phyloP scores from a whole-genome alignment of 192 early-diverging fungal genomes.

The Podila verticillata region DNA sequence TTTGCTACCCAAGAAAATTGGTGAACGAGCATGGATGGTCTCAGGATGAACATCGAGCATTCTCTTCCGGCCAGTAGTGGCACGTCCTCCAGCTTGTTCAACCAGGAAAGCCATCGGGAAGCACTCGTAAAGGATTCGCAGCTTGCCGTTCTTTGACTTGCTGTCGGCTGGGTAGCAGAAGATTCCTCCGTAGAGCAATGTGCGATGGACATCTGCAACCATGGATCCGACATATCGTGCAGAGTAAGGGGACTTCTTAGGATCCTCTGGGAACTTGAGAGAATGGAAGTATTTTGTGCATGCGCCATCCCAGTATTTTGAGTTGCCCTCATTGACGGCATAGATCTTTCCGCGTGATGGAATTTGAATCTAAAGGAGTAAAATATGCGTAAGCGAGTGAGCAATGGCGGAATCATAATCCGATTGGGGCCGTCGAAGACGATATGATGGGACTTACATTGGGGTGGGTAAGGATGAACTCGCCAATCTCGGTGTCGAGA shows the following conservation, averaged over 20 bases:
- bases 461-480: conserved; percentile 98
- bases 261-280: conserved; percentile 86
- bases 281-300: conserved; percentile 89
- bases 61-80: conserved; percentile 82
- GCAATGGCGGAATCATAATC: not conserved
- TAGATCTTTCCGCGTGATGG: conserved; percentile 93
- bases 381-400: not conserved
- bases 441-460: conserved; percentile 62
- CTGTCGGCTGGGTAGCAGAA: conserved; percentile 87
- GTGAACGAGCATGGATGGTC: conserved; percentile 89
- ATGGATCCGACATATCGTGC: conserved; percentile 98
- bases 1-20: conserved; percentile 90
- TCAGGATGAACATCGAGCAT: conserved; percentile 90
- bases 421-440: not conserved
- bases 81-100: conserved; percentile 96
- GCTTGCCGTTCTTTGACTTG: conserved; percentile 88
- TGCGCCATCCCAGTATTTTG: conserved; percentile 88
- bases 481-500: conserved; percentile 93
- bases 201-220: conserved; percentile 98
- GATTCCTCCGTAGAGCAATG: conserved; percentile 90
- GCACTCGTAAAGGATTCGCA: conserved; percentile 96
- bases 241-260: conserved; percentile 82
- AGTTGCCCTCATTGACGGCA: conserved; percentile 98
- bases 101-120: conserved; percentile 98
- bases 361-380: conserved; percentile 65